Evolutionary conservation across 352 stramenopile species (phyloP), one percentile per base, ranked within the genome.

Genomic region (Phytophthora litchii): DNA sequence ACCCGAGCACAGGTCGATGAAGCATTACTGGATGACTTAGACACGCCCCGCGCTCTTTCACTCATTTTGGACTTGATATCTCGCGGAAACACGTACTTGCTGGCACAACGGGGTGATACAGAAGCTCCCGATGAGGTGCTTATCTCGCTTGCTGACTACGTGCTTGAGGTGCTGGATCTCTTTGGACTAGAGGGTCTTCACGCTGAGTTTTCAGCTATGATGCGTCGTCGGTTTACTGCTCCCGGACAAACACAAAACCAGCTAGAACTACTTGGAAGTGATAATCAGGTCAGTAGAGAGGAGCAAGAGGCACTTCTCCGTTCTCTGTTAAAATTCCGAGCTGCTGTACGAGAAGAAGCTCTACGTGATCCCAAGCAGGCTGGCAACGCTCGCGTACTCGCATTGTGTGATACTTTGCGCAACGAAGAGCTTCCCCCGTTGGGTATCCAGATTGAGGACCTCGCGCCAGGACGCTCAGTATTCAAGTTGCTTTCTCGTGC

Each of bases 11-110:
- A 74, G 6, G 80, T 96, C 6, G 72, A 86, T 27, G 70, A 54
- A 5, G 87, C 79, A 17, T 61, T 98, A 20, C 54, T 74, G 11
- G 75, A 97, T 49, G 92, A 98, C 67, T 89, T 98, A 45, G 88
- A 98, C 56, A 98, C 89, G 1, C 89, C 92, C 2, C 49, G 44
- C 2, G 93, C 83, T 4, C 62, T 98, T 3, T 50, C 61, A 4
- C 60, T 82, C 10, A 35, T 97, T 8, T 59, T 86, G 14, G 74
- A 92, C n/a, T 55, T 97, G 4, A 70, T 96, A 23, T 78, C 78
- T 17, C 67, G 66, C 19, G 62, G 61, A 37, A 88, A 94, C 61
- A 59, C 74, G 31, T 89, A 91, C 38, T 60, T 91, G 45, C 19
- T 91, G 12, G 52, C 72, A 7, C 74, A 71, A 36, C 61, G 60